Base-by-base conservation (phyloP, 495 filamentous ascomycete genomes). In the Penicillium paradoxum region DNA sequence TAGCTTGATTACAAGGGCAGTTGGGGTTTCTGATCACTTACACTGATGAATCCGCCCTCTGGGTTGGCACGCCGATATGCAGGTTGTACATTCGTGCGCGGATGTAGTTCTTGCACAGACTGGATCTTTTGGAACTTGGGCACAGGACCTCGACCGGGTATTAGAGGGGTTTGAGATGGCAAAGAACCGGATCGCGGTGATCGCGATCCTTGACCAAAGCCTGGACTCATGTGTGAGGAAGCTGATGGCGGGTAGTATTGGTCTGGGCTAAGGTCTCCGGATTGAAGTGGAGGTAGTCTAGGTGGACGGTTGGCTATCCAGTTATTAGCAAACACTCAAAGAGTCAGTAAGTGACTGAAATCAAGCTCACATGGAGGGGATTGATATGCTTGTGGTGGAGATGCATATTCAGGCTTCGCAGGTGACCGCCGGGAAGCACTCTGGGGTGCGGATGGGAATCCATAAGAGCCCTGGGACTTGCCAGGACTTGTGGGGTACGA, bases 21-120 rank as follows among this genome's bases (percentile, higher is more conserved):
- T 51, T 15, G 45, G 39, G 33, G 4, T 19, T 59, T 22, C 14
- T 24, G 45, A 30, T 50, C 24, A 79, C 89, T 75, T 76, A 95
- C 91, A 69, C 95, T 97, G 62, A 99, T 97, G 67, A 99, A 99
- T 46, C 95, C 95, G 49, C 95, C 95, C 66, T 99, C 95, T 0
- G 95, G 95, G 65, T 96, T 92, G 46, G 95, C 95, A 65, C 95
- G 81, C 49, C 95, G 83, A 66, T 91, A 97, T 4, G 91, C 80
- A 22, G 95, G 95, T 57, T 99, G 95, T 13, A 76, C 49, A 66
- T 92, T 95, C 56, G 91, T 80, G 60, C 86, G 86, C 7, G 92
- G 90, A 41, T 87, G 81, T 45, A 99, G 74, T 34, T 96, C 89
- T 29, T 82, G 73, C 18, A 84, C 74, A 10, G 80, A 81, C 53